These are phyloP conservation scores for Eimeria brunetti DNA, from an alignment of 169 alveolate species.

Conservation along the genomic window DNA sequence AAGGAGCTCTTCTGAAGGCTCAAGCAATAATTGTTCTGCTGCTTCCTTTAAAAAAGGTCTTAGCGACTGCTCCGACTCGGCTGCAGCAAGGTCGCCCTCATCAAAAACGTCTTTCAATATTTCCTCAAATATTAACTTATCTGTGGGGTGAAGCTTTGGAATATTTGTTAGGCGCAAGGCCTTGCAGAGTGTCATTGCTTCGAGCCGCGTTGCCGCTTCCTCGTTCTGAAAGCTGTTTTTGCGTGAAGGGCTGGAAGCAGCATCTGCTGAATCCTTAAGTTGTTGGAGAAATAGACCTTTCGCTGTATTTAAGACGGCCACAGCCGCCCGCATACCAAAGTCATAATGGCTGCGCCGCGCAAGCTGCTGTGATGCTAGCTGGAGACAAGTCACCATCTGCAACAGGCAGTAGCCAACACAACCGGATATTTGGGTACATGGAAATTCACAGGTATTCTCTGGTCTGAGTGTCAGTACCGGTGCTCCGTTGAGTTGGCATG, in stretches of 20 bases:
- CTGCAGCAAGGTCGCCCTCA: conserved; percentile 24
- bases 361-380: conserved; percentile 95
- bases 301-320: conserved; percentile 95
- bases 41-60: conserved; percentile 83
- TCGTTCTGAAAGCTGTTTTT: neutral
- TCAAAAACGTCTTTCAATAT: conserved; percentile 47
- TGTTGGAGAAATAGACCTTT: conserved; percentile 88
- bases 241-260: neutral
- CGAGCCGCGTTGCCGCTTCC: conserved; percentile 13
- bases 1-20: conserved; percentile 84
- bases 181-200: conserved; percentile 52
- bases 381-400: conserved; percentile 81
- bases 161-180: conserved; percentile 58
- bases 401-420: neutral
- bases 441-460: neutral
- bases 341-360: conserved; percentile 96
- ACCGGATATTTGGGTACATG: neutral
- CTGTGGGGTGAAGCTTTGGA: conserved; percentile 72
- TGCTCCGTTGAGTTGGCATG: neutral
- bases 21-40: conserved; percentile 79
- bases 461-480: neutral
- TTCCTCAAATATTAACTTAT: conserved; percentile 42
- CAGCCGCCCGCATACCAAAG: conserved; percentile 96
- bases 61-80: conserved; percentile 41
- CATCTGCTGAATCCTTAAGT: conserved; percentile 83